These are phyloP conservation scores for Cordyceps cateniannulata DNA, from an alignment of 2,329 filamentous ascomycete genomes.

Conservation along the genomic window DNA sequence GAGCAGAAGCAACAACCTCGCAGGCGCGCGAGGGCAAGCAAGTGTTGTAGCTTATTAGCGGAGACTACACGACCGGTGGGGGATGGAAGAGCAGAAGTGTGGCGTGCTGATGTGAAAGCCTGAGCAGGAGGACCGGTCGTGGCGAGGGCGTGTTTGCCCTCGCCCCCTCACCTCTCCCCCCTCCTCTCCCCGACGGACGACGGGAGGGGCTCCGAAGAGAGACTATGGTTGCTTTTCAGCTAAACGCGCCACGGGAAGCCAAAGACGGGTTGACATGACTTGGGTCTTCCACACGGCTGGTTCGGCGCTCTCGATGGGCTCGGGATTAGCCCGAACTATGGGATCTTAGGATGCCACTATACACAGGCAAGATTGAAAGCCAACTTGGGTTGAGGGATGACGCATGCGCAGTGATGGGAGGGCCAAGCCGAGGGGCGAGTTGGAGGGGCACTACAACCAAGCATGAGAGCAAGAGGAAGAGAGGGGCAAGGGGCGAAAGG, in stretches of 20 bases:
- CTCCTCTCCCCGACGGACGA: neutral
- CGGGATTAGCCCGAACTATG: neutral
- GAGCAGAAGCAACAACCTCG: conserved; percentile 1
- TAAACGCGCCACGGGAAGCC: neutral
- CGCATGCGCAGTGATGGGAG: conserved; percentile 12
- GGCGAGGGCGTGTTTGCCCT: neutral
- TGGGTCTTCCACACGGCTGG: neutral
- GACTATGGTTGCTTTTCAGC: neutral
- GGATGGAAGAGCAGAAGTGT: neutral
- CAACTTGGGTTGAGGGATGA: neutral
- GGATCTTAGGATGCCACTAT: neutral
- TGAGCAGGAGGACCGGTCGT: neutral
- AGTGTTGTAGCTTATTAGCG: neutral
- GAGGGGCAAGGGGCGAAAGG: neutral
- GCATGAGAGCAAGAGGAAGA: neutral
- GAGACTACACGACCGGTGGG: neutral
- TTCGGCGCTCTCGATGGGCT: neutral
- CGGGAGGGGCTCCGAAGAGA: neutral
- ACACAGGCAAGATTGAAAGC: neutral
- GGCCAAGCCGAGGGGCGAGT: neutral
- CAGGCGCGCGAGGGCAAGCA: neutral
- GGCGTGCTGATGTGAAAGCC: neutral
- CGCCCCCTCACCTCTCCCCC: neutral
- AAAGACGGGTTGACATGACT: neutral
- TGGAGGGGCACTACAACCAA: neutral